Evolutionary conservation across 805 yeast species (phyloP).

Genomic region (Myxozyma neotropica): DNA sequence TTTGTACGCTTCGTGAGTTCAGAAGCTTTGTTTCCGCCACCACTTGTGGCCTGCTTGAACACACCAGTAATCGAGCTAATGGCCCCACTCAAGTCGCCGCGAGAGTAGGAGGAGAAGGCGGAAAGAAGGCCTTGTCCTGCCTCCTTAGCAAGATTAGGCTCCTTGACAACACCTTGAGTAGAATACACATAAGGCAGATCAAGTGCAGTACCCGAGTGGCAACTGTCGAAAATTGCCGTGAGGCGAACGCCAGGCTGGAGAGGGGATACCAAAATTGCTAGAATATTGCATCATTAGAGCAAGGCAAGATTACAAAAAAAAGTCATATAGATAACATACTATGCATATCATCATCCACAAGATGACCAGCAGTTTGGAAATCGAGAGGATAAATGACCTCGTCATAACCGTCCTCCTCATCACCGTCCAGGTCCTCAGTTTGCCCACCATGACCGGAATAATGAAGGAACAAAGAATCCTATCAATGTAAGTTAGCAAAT

Average conservation of each 20-base stretch:
- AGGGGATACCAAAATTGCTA: conserved; percentile 61
- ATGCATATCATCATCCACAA: conserved; percentile 76
- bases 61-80: conserved; percentile 47
- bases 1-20: conserved; percentile 56
- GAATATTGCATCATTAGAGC: background rate
- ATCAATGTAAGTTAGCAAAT: too few relatives aligned
- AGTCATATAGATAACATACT: conserved; percentile 38
- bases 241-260: conserved; percentile 73
- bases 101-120: conserved; percentile 61
- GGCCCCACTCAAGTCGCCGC: conserved; percentile 58
- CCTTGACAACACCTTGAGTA: conserved; percentile 80
- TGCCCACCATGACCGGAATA: conserved; percentile 89
- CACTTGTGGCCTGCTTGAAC: conserved; percentile 43
- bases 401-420: conserved; percentile 73
- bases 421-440: conserved; percentile 67
- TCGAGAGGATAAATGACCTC: conserved; percentile 76
- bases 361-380: conserved; percentile 64
- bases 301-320: too few relatives aligned
- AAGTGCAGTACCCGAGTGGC: conserved; percentile 82
- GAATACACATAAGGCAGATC: conserved; percentile 82
- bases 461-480: conserved; percentile 75
- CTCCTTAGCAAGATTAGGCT: conserved; percentile 75
- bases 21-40: conserved; percentile 37
- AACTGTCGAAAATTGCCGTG: conserved; percentile 80
- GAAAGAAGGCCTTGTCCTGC: conserved; percentile 67